phyloP scores from a whole-genome alignment of 2,329 filamentous ascomycete genomes.

The Ophiostoma piceae region DNA sequence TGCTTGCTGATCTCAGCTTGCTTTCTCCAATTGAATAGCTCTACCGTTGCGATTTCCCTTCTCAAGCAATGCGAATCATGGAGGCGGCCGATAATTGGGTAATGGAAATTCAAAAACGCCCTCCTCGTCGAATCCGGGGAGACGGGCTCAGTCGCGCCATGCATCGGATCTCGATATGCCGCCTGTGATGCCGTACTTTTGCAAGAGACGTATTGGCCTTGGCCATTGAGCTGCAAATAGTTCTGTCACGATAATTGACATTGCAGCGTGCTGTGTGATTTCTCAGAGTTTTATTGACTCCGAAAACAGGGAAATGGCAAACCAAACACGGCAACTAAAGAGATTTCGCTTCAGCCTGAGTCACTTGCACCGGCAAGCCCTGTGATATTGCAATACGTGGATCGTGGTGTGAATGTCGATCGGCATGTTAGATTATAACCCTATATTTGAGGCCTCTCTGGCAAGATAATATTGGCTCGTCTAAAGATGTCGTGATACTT shows the following conservation, averaged over 20 bases:
- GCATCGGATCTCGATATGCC: background rate
- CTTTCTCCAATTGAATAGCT: no score
- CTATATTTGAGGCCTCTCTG: no score
- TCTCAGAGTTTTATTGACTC: background rate
- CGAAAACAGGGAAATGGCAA: constrained; percentile 9
- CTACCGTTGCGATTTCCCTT: no score
- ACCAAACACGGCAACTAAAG: background rate
- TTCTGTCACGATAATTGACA: background rate
- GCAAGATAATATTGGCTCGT: no score
- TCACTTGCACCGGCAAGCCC: background rate
- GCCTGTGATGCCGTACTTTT: background rate
- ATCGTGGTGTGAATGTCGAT: background rate
- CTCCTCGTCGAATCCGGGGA: background rate
- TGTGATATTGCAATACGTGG: background rate
- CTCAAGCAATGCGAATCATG: constrained; percentile 9
- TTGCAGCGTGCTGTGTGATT: background rate
- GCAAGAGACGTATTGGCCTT: background rate
- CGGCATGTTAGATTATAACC: no score
- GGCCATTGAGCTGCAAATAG: background rate
- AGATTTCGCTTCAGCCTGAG: background rate
- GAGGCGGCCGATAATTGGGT: constrained; percentile 20
- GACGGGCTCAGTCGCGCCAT: background rate
- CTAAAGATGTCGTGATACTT: no score
- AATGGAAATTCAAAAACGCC: constrained; percentile 13
- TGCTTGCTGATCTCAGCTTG: background rate